Evolutionary conservation across 108 stramenopile genomes (phyloP), one percentile per base, ranked within the genome.

Genomic region (Nannochloropsis gaditana): DNA sequence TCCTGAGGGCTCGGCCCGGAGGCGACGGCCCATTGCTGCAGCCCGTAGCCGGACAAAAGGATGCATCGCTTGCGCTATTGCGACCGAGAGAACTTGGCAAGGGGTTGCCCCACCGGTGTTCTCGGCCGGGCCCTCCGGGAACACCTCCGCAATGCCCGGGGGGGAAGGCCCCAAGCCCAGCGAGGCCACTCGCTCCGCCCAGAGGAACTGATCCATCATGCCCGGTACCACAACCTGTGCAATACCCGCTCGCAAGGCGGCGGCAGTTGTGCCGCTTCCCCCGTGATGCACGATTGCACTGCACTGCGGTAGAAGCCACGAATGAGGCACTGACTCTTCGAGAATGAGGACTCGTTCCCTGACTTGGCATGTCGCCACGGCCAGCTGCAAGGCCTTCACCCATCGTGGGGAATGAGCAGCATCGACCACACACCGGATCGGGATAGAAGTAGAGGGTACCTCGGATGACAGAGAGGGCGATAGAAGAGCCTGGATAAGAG

Each of bases 271-370:
- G 4, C 59, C 59, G n/a, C 59, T 73, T n/a, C 59, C 59, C n/a
- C 59, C 59, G n/a, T 73, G 59, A 3, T 73, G 59, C 59, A 73
- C 59, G 59, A 73, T n/a, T 15, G n/a, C 59, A 73, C 59, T 73
- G 59, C 59, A 73, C n/a, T 73, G 59, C 59, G 59, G 59, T n/a
- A 73, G n/a, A 8, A 73, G 59, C 59, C 59, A 73, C 4, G 59
- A 3, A 73, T 73, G 59, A n/a, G 59, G 59, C 8, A 73, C 59
- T n/a, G 59, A n/a, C 59, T 73, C 59, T n/a, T 73, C 59, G 19
- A 73, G 59, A n/a, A 73, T 73, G 59, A 73, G n/a, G n/a, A 73
- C 59, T n/a, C 59, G 59, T 15, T n/a, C 19, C n/a, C 59, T 73
- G 59, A n/a, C n/a, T n/a, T 73, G 59, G 3, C n/a, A n/a, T 15